phyloP scores from a whole-genome alignment of 495 filamentous ascomycete species.

The Penicillium robsamsonii region DNA sequence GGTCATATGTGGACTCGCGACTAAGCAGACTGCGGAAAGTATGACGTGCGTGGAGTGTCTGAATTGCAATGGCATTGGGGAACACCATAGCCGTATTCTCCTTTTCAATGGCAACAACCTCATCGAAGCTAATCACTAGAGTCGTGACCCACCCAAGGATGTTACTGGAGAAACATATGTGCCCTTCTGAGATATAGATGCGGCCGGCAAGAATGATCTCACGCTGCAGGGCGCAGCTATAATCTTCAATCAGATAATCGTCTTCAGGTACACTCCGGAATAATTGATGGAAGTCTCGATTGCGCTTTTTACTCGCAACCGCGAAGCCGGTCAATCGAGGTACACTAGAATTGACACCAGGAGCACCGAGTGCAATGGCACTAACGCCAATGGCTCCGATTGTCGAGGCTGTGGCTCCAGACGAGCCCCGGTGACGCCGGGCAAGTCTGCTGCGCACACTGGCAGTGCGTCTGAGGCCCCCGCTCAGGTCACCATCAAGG shows the following conservation, averaged over 20 bases:
- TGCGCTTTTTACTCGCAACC: constrained; percentile 92
- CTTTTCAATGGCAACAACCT: constrained; percentile 95
- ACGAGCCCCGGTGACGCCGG: constrained; percentile 76
- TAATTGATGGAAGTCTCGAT: constrained; percentile 87
- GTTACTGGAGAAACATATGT: constrained; percentile 98
- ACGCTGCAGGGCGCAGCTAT: constrained; percentile 91
- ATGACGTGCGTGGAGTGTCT: constrained; percentile 91
- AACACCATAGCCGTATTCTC: constrained; percentile 94
- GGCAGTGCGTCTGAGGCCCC: constrained; percentile 64
- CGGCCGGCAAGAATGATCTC: constrained; percentile 94
- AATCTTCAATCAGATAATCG: constrained; percentile 97
- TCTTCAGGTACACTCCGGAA: constrained; percentile 98
- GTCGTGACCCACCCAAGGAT: constrained; percentile 98
- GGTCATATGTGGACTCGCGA: constrained; percentile 92
- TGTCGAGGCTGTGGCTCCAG: constrained; percentile 71
- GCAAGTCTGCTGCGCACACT: constrained; percentile 81
- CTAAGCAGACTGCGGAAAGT: constrained; percentile 93
- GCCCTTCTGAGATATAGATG: constrained; percentile 93
- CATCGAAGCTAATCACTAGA: constrained; percentile 95
- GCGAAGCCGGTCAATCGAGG: constrained; percentile 91
- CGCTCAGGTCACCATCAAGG: constrained; percentile 61
- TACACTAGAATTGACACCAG: constrained; percentile 54
- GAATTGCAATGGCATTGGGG: constrained; percentile 95
- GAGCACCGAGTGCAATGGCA: constrained; percentile 62
- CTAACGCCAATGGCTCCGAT: constrained; percentile 69